Percentiles rank a stretch among this genome's conserved stretches.
Evolutionary conservation across 2,329 filamentous ascomycete genomes (phyloP).

Genomic region (Microsporum ferrugineum): DNA sequence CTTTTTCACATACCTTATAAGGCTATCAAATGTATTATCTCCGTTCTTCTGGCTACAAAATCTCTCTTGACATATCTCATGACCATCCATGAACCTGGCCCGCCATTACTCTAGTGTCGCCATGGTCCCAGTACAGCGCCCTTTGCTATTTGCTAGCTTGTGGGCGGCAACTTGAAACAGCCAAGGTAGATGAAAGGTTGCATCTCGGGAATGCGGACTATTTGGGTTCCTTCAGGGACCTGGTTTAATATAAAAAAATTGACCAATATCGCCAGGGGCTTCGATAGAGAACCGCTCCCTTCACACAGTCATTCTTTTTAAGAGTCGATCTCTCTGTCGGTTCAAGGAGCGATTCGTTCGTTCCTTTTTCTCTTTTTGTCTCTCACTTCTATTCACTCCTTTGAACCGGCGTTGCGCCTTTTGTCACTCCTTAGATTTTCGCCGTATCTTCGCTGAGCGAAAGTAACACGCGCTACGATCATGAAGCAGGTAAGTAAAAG

Average conservation of each 20-base stretch:
- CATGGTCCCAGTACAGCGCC: not conserved
- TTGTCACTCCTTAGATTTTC: not conserved
- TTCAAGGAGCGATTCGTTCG: slow-evolving; percentile 9
- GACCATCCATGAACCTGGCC: not conserved
- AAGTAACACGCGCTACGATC: not conserved
- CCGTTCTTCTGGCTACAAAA: not conserved
- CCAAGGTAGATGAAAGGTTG: not conserved
- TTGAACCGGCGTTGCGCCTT: not conserved
- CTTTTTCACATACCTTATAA: not conserved
- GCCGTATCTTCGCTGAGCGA: not conserved
- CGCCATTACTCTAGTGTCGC: not conserved
- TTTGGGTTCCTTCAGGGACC: no score
- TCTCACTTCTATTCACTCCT: slow-evolving; percentile 12
- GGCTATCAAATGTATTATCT: not conserved
- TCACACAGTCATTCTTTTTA: slow-evolving; percentile 8
- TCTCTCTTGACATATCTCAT: not conserved
- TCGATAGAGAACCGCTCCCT: slow-evolving; percentile 1
- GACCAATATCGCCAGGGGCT: not conserved
- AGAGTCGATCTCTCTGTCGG: slow-evolving; percentile 10
- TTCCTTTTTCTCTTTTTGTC: slow-evolving; percentile 9
- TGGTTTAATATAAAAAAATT: not conserved
- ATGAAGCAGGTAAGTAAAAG: slow-evolving; percentile 4
- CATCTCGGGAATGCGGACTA: not conserved
- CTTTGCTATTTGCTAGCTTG: not conserved
- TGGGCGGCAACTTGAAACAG: slow-evolving; percentile 2